Conservation (phyloP, 192 early-diverging fungal genomes). For the Coemansia guatemalensis region DNA sequence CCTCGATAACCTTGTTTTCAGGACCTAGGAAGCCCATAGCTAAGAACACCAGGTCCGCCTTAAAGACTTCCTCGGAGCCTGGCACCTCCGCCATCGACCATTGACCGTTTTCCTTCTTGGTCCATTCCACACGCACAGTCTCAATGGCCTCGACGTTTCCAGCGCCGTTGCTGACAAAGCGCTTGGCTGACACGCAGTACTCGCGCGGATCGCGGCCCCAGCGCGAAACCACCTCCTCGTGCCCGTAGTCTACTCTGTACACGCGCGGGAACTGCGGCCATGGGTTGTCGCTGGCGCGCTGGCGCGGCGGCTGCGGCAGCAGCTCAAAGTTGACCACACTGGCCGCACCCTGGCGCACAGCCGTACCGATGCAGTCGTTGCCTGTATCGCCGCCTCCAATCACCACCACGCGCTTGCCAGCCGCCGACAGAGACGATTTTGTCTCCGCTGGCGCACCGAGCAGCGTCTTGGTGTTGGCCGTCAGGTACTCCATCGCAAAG, state of each 20-base stretch:
- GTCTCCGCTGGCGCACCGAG: constrained; percentile 65
- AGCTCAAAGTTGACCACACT: constrained; percentile 97
- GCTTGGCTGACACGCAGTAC: constrained; percentile 94
- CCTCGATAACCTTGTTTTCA: constrained; percentile 78
- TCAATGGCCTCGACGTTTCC: constrained; percentile 87
- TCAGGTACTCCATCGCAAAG: constrained; percentile 99
- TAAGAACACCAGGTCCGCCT: constrained; percentile 88
- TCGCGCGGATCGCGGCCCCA: constrained; percentile 95
- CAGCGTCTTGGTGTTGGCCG: constrained; percentile 83
- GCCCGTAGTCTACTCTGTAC: constrained; percentile 96
- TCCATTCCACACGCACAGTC: constrained; percentile 96
- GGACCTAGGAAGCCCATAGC: constrained; percentile 97
- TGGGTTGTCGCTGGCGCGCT: constrained; percentile 87
- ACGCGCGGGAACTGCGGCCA: constrained; percentile 98
- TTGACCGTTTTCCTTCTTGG: constrained; percentile 67
- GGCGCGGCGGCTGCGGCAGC: constrained; percentile 85
- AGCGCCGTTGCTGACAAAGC: constrained; percentile 82
- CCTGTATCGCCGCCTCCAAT: constrained; percentile 99
- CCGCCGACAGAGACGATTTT: constrained; percentile 68
- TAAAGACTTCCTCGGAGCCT: constrained; percentile 81
- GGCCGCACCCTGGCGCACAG: constrained; percentile 87
- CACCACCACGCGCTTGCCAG: constrained; percentile 92
- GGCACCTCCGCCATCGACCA: constrained; percentile 92
- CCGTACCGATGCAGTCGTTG: constrained; percentile 94
- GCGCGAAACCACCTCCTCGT: constrained; percentile 83